Evolutionary conservation across 768 basidiomycete species (phyloP).

Genomic region (Kwoniella heveanensis): DNA sequence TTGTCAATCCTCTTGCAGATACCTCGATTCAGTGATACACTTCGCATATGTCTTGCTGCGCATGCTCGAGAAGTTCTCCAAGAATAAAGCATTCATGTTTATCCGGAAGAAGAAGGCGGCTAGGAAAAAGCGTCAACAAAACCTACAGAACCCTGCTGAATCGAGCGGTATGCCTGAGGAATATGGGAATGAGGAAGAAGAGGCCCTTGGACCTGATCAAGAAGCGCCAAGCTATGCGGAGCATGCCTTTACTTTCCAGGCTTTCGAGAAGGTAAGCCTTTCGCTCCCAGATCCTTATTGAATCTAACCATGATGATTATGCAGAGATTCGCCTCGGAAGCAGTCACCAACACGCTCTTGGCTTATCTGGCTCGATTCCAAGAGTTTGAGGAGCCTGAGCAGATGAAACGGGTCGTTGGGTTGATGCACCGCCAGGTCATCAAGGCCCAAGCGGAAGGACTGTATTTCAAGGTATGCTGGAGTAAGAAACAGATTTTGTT

Average conservation of each 20-base stretch:
- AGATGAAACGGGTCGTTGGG: constrained; percentile 85
- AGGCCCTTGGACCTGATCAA: constrained; percentile 60
- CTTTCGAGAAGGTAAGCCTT: constrained; percentile 75
- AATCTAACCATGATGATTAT: not conserved
- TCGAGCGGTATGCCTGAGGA: constrained; percentile 51
- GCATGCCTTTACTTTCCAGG: constrained; percentile 86
- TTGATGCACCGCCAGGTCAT: constrained; percentile 90
- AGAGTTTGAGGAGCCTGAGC: constrained; percentile 73
- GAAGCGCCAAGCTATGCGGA: constrained; percentile 69
- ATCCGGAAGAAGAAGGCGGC: constrained; percentile 68
- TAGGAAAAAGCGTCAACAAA: constrained; percentile 57
- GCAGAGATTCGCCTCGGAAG: constrained; percentile 86
- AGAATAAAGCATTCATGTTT: constrained; percentile 70
- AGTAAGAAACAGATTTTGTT: too few relatives aligned
- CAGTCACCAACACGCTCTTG: constrained; percentile 80
- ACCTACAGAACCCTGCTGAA: constrained; percentile 18
- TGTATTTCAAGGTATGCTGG: constrained; percentile 82
- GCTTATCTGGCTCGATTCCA: constrained; percentile 79
- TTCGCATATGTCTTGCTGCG: constrained; percentile 80
- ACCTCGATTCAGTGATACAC: constrained; percentile 82
- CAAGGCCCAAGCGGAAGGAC: constrained; percentile 84
- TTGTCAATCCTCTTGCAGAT: constrained; percentile 57
- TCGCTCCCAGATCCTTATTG: not conserved
- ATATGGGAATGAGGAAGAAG: constrained; percentile 64
- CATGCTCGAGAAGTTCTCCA: constrained; percentile 87